Evolutionary conservation across 2,329 filamentous ascomycete genomes (phyloP).

Genomic region (Nannizziopsis arthrosporioides): DNA sequence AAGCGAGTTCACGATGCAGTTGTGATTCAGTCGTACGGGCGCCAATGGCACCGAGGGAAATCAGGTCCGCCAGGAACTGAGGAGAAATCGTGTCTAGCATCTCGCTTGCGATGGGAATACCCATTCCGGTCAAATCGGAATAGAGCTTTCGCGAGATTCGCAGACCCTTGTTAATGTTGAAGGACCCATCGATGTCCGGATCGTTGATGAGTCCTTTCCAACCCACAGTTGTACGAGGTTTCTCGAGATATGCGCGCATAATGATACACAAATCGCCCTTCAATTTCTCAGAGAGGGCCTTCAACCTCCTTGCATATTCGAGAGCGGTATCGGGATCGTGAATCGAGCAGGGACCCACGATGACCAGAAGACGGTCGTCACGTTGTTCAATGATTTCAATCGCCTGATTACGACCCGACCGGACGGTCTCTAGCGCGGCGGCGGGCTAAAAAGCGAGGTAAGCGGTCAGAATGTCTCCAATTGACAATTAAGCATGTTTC

Average conservation of each 20-base stretch:
- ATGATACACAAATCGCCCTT: constrained; percentile 76
- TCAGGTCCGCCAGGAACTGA: constrained; percentile 91
- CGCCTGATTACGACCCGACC: constrained; percentile 42
- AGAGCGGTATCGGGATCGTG: constrained; percentile 82
- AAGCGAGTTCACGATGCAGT: constrained; percentile 89
- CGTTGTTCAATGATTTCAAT: constrained; percentile 62
- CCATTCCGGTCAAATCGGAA: constrained; percentile 70
- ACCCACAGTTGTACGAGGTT: constrained; percentile 92
- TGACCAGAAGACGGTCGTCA: constrained; percentile 79
- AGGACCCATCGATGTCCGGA: constrained; percentile 92
- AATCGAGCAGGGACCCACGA: constrained; percentile 92
- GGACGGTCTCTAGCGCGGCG: constrained; percentile 32
- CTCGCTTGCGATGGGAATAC: constrained; percentile 92
- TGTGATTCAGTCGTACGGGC: constrained; percentile 94
- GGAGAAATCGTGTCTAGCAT: constrained; percentile 99
- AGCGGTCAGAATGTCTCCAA: neutral
- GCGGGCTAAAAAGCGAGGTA: constrained; percentile 22
- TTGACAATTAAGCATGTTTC: constrained; percentile 1
- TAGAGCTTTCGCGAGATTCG: constrained; percentile 88
- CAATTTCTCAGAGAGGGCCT: constrained; percentile 65
- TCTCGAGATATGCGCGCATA: constrained; percentile 98
- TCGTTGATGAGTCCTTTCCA: constrained; percentile 99
- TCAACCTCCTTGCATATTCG: constrained; percentile 75
- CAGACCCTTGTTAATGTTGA: constrained; percentile 98
- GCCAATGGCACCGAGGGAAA: constrained; percentile 90